phyloP scores from a whole-genome alignment of 768 basidiomycete species.

The Gloeophyllum trabeum region DNA sequence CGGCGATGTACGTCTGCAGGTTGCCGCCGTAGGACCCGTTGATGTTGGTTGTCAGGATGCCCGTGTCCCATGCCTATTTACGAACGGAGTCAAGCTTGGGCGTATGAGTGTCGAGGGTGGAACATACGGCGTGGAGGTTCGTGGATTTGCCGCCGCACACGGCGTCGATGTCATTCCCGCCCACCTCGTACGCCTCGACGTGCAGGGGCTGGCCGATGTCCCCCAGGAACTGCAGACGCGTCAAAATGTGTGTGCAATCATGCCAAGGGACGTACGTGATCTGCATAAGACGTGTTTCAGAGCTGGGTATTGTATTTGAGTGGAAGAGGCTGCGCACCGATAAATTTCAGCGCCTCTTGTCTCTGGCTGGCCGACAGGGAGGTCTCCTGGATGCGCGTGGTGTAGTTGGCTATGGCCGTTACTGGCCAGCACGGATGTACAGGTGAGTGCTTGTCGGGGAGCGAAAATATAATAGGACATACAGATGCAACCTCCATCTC shows the following conservation, averaged over 20 bases:
- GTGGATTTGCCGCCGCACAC: constrained; percentile 12
- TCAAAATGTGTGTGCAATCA: background rate
- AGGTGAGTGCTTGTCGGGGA: background rate
- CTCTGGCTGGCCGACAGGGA: constrained; percentile 27
- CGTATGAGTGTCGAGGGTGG: background rate
- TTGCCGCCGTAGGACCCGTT: constrained; percentile 12
- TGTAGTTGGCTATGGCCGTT: constrained; percentile 47
- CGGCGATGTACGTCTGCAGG: constrained; percentile 10
- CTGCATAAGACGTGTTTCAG: too few species aligned
- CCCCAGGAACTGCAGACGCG: constrained; percentile 12
- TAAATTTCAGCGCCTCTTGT: constrained; percentile 42
- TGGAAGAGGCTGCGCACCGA: constrained; percentile 17
- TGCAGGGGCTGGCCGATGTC: constrained; percentile 18
- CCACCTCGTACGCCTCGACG: constrained; percentile 15
- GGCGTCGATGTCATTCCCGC: constrained; percentile 16
- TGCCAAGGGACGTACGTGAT: background rate
- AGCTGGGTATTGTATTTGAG: too few species aligned
- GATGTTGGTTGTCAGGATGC: constrained; percentile 16
- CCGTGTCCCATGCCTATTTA: constrained; percentile 14
- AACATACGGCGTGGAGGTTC: constrained; percentile 14
- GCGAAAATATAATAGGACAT: constrained; percentile 1
- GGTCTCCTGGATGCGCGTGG: constrained; percentile 32
- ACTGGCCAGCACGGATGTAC: constrained; percentile 17
- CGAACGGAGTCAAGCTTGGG: background rate
- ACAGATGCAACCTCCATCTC: constrained; percentile 19